Evolutionary conservation across 2,329 filamentous ascomycete species (phyloP).

Genomic region (Trichoderma brevicompactum): DNA sequence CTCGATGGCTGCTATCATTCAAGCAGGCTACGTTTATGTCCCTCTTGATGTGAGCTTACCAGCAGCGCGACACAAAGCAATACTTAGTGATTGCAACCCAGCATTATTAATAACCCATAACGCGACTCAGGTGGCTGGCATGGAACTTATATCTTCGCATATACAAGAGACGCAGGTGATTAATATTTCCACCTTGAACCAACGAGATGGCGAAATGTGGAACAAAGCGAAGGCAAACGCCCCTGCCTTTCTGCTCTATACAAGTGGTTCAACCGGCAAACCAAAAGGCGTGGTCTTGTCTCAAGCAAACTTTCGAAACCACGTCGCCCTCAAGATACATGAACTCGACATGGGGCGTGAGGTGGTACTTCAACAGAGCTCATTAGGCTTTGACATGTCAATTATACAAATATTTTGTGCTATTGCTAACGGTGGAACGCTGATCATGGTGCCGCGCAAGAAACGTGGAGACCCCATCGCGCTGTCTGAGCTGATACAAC

Average conservation of each 20-base stretch:
- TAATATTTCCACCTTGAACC: too few relatives aligned
- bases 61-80: not conserved
- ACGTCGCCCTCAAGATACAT: not conserved
- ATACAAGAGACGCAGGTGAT: too few relatives aligned
- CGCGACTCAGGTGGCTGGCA: not conserved
- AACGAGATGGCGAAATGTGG: too few relatives aligned
- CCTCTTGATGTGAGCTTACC: not conserved
- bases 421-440: conserved; percentile 43
- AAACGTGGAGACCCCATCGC: not conserved
- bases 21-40: not conserved
- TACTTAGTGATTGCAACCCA: not conserved
- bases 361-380: conserved; percentile 45
- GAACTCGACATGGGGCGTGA: not conserved
- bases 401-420: conserved; percentile 44
- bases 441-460: conserved; percentile 33
- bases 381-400: conserved; percentile 49
- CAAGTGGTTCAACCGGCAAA: conserved; percentile 1
- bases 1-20: not conserved
- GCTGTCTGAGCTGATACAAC: not conserved
- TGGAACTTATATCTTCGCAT: too few relatives aligned
- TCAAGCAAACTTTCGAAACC: not conserved
- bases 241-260: not conserved
- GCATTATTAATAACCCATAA: not conserved
- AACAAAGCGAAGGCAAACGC: not conserved
- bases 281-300: conserved; percentile 4